A percentile compares a stretch with the other conserved stretches of the same genome.
Evolutionary conservation across 2,329 filamentous ascomycete genomes (phyloP).

Genomic region (Corinectria fuckeliana): DNA sequence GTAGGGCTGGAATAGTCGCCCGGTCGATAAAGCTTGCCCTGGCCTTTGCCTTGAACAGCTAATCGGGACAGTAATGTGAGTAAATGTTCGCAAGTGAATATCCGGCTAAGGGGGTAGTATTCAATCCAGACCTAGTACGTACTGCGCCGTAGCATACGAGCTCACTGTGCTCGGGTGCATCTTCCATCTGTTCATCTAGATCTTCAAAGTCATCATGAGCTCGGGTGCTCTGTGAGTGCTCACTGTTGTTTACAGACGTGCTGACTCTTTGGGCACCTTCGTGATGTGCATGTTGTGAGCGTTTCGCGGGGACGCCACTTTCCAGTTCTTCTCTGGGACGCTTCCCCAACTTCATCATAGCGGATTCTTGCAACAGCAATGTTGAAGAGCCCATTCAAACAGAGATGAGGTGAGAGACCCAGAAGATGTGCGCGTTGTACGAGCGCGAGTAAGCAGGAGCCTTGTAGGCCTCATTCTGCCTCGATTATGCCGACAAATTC

Average conservation of each 20-base stretch:
- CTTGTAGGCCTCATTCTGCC: neutral
- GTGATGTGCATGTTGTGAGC: neutral
- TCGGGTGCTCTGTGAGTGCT: neutral
- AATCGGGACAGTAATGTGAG: neutral
- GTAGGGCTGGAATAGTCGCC: neutral
- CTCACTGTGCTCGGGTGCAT: neutral
- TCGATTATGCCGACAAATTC: neutral
- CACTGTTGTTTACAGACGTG: neutral
- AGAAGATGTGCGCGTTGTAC: no score
- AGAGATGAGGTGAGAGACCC: neutral
- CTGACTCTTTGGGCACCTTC: neutral
- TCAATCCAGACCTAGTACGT: neutral
- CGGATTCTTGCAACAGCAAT: neutral
- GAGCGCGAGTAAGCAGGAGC: neutral
- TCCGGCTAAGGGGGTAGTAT: neutral
- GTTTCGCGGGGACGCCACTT: neutral
- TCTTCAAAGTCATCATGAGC: neutral
- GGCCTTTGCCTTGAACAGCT: neutral
- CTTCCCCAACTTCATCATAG: neutral
- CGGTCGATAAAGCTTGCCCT: neutral
- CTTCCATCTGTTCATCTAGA: neutral
- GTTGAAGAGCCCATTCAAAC: neutral
- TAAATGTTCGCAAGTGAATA: neutral
- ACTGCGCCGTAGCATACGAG: neutral
- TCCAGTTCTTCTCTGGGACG: neutral